Base-by-base conservation (phyloP, 371 early-diverging fungal genomes). In the Mortierella sp. region DNA sequence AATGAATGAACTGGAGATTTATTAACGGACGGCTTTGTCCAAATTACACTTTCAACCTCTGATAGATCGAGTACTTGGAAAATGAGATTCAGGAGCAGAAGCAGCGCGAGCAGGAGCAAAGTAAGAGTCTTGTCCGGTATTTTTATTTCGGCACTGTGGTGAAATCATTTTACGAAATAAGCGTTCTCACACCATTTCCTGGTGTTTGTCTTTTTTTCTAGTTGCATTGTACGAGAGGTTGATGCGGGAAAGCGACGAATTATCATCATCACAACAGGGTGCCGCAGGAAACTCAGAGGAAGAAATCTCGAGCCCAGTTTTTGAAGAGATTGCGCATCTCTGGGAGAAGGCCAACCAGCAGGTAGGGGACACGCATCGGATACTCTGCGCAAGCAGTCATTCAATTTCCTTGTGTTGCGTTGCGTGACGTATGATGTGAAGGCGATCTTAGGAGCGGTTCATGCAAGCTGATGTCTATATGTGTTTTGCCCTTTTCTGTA, bases 251-350 rank as follows among this genome's bases (percentile, higher is more conserved):
- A 75, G 73, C 55, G 73, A 84, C 7, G 81, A 73, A 21, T 55
- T 81, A 34, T 50, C 19, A 4, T 60, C 70, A 14, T 28, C 44
- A 45, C 76, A 73, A 55, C 75, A 80, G 63, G 74, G 70, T 0
- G 57, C 52, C 0, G 45, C 70, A 31, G 68, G 70, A 31, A 55
- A 42, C 0, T 47, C 19, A 2, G 42, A 70, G 16, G 70, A 71
- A 42, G 78, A 86, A 45, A 50, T 75, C 10, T 63, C 82, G 2
- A 82, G 79, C 34, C 79, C 84, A 2, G 21, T 45, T 10, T 86
- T 82, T 72, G 80, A 86, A 13, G 86, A 81, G 44, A 52, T 86
- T 42, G 14, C 50, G 45, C 74, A 78, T 47, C 48, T 86, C 45
- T 80, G 77, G 77, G 48, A 80, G 24, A 79, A 74, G 31, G 80